These are phyloP conservation scores for Termitomyces sp. DNA, from an alignment of 768 basidiomycete species.

Conservation along the genomic window DNA sequence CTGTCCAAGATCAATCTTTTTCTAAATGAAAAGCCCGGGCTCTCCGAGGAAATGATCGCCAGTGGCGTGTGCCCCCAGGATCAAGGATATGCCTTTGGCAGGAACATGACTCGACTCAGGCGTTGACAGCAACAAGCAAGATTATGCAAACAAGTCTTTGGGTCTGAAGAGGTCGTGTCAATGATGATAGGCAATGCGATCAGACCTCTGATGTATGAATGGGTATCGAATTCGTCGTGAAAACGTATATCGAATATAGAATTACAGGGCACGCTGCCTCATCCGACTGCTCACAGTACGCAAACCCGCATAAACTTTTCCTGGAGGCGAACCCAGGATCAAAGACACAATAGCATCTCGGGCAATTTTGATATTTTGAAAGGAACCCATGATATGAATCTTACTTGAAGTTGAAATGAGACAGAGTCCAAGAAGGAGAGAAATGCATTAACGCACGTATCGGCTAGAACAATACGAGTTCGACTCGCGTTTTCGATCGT, in stretches of 20 bases:
- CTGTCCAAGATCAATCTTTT: too few species aligned
- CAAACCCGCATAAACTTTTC: constrained; percentile 88
- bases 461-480: constrained; percentile 97
- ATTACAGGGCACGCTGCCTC: constrained; percentile 84
- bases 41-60: too few species aligned
- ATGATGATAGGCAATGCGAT: too few species aligned
- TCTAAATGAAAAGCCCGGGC: too few species aligned
- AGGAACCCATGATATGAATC: constrained; percentile 98
- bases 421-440: neutral
- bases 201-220: neutral
- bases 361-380: constrained; percentile 97
- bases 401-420: constrained; percentile 49
- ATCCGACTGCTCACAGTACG: constrained; percentile 89
- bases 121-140: too few species aligned
- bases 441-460: constrained; percentile 64
- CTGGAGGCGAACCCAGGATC: constrained; percentile 93
- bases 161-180: too few species aligned
- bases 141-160: too few species aligned
- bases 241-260: constrained; percentile 6
- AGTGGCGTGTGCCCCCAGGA: too few species aligned
- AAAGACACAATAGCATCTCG: constrained; percentile 94
- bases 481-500: constrained; percentile 96
- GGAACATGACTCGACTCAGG: too few species aligned
- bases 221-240: neutral
- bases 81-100: too few species aligned